phyloP scores from a whole-genome alignment of 2,329 filamentous ascomycete genomes.

The Emericellopsis cladophorae region DNA sequence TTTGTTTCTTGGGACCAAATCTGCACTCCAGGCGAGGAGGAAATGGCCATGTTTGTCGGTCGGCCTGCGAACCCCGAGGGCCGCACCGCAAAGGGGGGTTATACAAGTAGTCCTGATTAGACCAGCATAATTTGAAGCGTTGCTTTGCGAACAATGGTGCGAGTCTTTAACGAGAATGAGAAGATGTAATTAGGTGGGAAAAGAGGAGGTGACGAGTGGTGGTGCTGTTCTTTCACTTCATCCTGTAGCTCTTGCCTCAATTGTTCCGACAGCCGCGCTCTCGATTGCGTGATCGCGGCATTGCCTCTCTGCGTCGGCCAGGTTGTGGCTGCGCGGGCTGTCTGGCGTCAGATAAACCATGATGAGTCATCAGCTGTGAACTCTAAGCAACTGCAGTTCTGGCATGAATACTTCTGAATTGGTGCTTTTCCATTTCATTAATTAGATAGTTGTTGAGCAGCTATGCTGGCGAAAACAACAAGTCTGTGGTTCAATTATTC shows the following conservation, averaged over 20 bases:
- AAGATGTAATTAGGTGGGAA: background rate
- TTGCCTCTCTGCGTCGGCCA: background rate
- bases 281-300: slow-evolving; percentile 4
- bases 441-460: too few relatives aligned
- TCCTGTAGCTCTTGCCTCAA: slow-evolving; percentile 1
- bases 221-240: background rate
- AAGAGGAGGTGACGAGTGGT: background rate
- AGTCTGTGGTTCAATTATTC: too few relatives aligned
- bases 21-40: background rate
- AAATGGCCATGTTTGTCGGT: background rate
- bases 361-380: too few relatives aligned
- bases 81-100: background rate
- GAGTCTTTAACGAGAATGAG: background rate
- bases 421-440: too few relatives aligned
- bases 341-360: too few relatives aligned
- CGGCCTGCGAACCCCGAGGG: background rate
- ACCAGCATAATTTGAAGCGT: too few relatives aligned
- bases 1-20: background rate
- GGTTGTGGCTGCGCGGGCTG: background rate
- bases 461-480: too few relatives aligned
- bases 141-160: too few relatives aligned
- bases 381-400: too few relatives aligned
- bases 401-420: too few relatives aligned
- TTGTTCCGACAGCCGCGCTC: slow-evolving; percentile 3
- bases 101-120: background rate